Conservation (phyloP, 805 yeast species). For the Candida glaebosa region DNA sequence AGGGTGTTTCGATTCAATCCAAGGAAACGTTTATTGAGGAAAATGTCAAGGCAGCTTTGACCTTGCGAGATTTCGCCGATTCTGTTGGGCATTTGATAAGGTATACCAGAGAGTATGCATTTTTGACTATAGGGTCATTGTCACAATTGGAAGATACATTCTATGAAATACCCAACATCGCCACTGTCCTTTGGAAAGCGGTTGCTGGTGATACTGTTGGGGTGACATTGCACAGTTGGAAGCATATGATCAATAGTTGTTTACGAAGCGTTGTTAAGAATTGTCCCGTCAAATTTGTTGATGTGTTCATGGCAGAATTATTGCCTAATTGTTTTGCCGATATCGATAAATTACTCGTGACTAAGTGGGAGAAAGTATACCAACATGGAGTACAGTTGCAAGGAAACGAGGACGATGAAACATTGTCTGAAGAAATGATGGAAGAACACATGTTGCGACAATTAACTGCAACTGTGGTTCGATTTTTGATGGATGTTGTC, state of each 20-base stretch:
- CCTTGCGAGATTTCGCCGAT: conserved; percentile 95
- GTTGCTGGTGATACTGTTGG: conserved; percentile 84
- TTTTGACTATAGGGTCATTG: conserved; percentile 83
- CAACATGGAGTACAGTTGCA: conserved; percentile 53
- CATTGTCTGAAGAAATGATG: conserved; percentile 95
- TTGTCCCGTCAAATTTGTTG: conserved; percentile 73
- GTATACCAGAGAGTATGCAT: conserved; percentile 94
- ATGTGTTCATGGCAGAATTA: conserved; percentile 68
- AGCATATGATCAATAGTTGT: conserved; percentile 90
- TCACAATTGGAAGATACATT: conserved; percentile 86
- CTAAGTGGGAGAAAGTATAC: conserved; percentile 71
- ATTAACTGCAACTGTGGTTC: conserved; percentile 84
- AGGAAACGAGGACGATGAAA: conserved; percentile 69
- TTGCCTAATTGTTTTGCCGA: conserved; percentile 73
- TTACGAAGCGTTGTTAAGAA: conserved; percentile 81
- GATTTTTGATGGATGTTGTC: conserved; percentile 81
- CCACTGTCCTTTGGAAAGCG: conserved; percentile 74
- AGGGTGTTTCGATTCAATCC: conserved; percentile 91
- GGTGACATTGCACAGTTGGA: conserved; percentile 92
- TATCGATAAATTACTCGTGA: conserved; percentile 69
- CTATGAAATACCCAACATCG: conserved; percentile 81
- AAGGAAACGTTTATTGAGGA: conserved; percentile 94
- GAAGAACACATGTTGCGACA: conserved; percentile 93
- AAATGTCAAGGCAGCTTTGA: conserved; percentile 88
- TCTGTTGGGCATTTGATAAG: conserved; percentile 94